A percentile compares a stretch with the other conserved stretches of the same genome.
phyloP scores from a whole-genome alignment of 2,329 filamentous ascomycete genomes.

The Penicillium sp. region DNA sequence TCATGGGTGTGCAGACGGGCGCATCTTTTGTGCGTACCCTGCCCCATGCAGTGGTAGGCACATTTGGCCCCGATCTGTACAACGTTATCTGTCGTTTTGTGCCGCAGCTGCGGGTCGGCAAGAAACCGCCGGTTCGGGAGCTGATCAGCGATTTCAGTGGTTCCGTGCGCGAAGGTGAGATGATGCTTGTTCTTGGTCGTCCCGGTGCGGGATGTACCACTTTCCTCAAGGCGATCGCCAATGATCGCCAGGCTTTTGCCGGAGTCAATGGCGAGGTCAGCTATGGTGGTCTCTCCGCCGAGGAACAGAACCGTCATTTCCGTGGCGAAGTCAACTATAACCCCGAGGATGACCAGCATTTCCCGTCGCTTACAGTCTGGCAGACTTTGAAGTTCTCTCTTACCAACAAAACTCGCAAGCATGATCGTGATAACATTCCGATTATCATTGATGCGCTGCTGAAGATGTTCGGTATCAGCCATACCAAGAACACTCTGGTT shows the following conservation, averaged over 20 bases:
- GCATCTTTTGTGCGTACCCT: slow-evolving; percentile 71
- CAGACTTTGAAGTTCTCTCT: slow-evolving; percentile 76
- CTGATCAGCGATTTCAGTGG: slow-evolving; percentile 69
- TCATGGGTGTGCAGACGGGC: slow-evolving; percentile 68
- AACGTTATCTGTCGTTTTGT: slow-evolving; percentile 58
- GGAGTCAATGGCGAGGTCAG: slow-evolving; percentile 68
- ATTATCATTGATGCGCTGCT: slow-evolving; percentile 69
- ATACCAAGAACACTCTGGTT: slow-evolving; percentile 72
- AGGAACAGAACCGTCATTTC: slow-evolving; percentile 67
- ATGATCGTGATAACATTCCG: slow-evolving; percentile 63
- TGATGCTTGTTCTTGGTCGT: slow-evolving; percentile 71
- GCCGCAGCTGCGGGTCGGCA: slow-evolving; percentile 51
- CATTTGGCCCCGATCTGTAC: slow-evolving; percentile 79
- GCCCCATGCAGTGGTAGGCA: slow-evolving; percentile 72
- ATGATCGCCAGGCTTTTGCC: slow-evolving; percentile 66
- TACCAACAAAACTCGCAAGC: slow-evolving; percentile 72
- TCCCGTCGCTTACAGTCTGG: slow-evolving; percentile 73
- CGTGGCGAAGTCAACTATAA: slow-evolving; percentile 78
- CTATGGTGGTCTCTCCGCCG: slow-evolving; percentile 70
- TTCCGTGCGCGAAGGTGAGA: slow-evolving; percentile 67
- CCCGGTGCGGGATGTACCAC: slow-evolving; percentile 76
- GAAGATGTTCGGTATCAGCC: slow-evolving; percentile 76
- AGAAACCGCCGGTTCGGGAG: slow-evolving; percentile 52
- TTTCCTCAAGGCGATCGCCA: slow-evolving; percentile 74
- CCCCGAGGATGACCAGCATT: slow-evolving; percentile 73